Base-by-base conservation (phyloP, 495 filamentous ascomycete species). In the Saxispiralis lemnorum region DNA sequence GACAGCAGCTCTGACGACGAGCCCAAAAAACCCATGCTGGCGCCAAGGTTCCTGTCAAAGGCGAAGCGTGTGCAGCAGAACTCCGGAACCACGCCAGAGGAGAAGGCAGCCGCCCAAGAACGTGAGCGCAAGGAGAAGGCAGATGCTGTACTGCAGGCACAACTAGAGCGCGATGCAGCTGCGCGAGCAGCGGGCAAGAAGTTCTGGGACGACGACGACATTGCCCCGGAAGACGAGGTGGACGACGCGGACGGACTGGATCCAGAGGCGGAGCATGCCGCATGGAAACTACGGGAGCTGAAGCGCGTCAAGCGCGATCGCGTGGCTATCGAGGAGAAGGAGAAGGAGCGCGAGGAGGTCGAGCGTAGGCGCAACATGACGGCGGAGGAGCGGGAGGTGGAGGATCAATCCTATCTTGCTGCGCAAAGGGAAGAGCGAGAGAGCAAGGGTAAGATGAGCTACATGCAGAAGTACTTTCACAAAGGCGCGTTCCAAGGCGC, bases 391-490 rank as follows among this genome's bases (percentile, higher is more conserved):
- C 73, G 92, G 28, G 76, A 81, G 41, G 78, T 75, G 17, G 89
- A 99, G 56, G 92, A 99, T 55, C 67, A 75, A 41, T 79, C 71
- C 43, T 86, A 76, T 57, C 59, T 95, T 13, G 72, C 75, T 6
- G 65, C 68, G 52, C 88, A 95, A 62, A 78, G 79, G 45, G 85
- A 87, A 51, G 89, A 96, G 51, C 67, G 69, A 50, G 85, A 88
- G 14, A 64, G 65, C 30, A 76, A 78, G 31, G 89, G 87, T 33
- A 80, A 93, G 67, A 81, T 87, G 66, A 70, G 70, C 1, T 95
- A 75, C 58, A 83, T 96, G 83, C 87, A 93, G 59, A 87, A 88
- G 58, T 96, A 95, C 62, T 85, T 79, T 58, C 89, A 99, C 67
- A 88, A 86, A 67, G 89, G 89, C 39, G 89, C 89, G 18, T 97